Conservation (phyloP, 345 rosid species). For the Ceriops decandra region DNA sequence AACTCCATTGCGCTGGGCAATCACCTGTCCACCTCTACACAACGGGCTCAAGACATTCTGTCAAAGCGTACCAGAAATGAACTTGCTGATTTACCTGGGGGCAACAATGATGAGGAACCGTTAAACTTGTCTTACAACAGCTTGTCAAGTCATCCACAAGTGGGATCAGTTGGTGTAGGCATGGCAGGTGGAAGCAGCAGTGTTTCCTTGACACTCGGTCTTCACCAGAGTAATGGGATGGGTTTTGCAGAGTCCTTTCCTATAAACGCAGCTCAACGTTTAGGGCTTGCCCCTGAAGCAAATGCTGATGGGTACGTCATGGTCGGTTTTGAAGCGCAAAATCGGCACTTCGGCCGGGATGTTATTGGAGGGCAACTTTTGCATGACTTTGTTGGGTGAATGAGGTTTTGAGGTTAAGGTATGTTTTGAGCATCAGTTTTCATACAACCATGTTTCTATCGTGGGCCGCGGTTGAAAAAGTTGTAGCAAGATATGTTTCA, state of each 20-base stretch:
- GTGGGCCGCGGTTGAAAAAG: slow-evolving; percentile 3
- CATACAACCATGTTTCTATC: slow-evolving; percentile 17
- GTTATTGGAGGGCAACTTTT: slow-evolving; percentile 77
- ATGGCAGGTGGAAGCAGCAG: slow-evolving; percentile 46
- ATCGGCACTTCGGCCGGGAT: slow-evolving; percentile 62
- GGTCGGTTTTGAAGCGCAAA: slow-evolving; percentile 57
- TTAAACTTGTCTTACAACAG: slow-evolving; percentile 32
- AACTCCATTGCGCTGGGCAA: slow-evolving; percentile 12
- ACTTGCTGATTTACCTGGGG: slow-evolving; percentile 28
- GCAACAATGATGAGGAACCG: slow-evolving; percentile 22
- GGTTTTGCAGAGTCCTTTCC: slow-evolving; percentile 61
- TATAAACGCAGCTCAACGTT: slow-evolving; percentile 59
- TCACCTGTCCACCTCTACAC: slow-evolving; percentile 26
- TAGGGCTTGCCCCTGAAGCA: slow-evolving; percentile 56
- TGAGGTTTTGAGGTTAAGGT: background rate
- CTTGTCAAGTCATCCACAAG: slow-evolving; percentile 39
- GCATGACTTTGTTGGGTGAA: slow-evolving; percentile 86
- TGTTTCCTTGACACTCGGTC: slow-evolving; percentile 80
- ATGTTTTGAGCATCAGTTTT: slow-evolving; percentile 5
- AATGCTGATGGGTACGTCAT: slow-evolving; percentile 48
- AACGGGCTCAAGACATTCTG: slow-evolving; percentile 32
- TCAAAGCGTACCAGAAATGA: slow-evolving; percentile 50
- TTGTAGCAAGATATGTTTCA: slow-evolving; percentile 11
- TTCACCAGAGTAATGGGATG: slow-evolving; percentile 67
- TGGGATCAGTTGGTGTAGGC: slow-evolving; percentile 34